Evolutionary conservation across 306 rosid species (phyloP).

Genomic region (Prinsepia uniflora): DNA sequence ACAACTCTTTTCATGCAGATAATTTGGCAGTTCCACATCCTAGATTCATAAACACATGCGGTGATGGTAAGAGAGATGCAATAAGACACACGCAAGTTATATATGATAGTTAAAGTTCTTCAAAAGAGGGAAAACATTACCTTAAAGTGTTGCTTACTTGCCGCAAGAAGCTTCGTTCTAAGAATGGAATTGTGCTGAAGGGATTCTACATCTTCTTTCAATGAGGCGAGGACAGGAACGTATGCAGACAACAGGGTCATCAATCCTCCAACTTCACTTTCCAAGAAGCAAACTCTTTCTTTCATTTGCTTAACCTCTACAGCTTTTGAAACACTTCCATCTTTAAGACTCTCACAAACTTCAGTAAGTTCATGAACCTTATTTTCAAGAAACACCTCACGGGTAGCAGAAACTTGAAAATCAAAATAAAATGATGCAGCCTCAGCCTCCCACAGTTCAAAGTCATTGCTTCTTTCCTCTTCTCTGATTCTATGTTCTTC

Average conservation of each 20-base stretch:
- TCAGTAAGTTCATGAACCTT: conserved; percentile 74
- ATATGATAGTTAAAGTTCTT: not conserved
- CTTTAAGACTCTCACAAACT: conserved; percentile 59
- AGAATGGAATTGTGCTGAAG: conserved; percentile 59
- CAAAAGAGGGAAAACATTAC: conserved; percentile 34
- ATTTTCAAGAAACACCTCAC: conserved; percentile 78
- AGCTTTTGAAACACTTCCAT: conserved; percentile 54
- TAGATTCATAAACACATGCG: conserved; percentile 30
- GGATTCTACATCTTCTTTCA: conserved; percentile 69
- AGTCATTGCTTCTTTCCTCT: conserved; percentile 73
- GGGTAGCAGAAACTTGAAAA: conserved; percentile 76
- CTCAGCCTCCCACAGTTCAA: conserved; percentile 91
- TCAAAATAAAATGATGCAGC: conserved; percentile 85
- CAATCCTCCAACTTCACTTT: conserved; percentile 66
- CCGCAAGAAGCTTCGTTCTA: conserved; percentile 29
- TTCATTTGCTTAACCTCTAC: conserved; percentile 58
- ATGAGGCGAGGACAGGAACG: conserved; percentile 64
- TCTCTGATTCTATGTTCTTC: conserved; percentile 64
- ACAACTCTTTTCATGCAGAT: conserved; percentile 33
- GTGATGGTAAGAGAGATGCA: not conserved
- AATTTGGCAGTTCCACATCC: conserved; percentile 39
- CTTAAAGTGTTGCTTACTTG: conserved; percentile 37
- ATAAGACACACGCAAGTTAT: conserved; percentile 4
- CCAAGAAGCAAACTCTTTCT: conserved; percentile 47
- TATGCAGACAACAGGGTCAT: conserved; percentile 65